Base-by-base conservation (phyloP, 1,139 yeast genomes). In the Candida frijolesensis region DNA sequence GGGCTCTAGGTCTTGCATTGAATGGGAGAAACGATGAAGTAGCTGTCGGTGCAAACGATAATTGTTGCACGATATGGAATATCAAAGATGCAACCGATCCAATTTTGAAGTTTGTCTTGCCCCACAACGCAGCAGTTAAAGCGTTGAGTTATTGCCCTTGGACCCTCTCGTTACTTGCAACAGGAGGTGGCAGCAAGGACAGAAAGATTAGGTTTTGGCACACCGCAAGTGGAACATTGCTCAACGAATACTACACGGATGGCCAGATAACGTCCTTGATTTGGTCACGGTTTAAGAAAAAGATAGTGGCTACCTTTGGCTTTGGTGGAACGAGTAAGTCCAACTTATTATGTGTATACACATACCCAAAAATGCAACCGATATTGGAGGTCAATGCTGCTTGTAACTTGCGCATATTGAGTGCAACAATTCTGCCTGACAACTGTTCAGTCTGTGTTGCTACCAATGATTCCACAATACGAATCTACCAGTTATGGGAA, bases 251-350 rank as follows among this genome's bases (percentile, higher is more conserved):
- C 43, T 70, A 75, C 47, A 85, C 95, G 0, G 75, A 77, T 25
- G 86, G 89, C 0, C 98, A 92, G 63, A 78, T 92, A 7, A 90
- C 97, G 0, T 81, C 94, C 0, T 66, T 92, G 29, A 72, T 80
- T 15, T 92, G 98, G 98, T 86, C 94, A 1, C 68, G 66, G 30
- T 74, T 74, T 45, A 74, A 75, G 51, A 80, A 79, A 54, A 89
- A 90, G 60, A 68, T 91, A 5, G 83, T 81, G 10, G 95, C 87
- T 0, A 87, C 96, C 0, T 90, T 84, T 70, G 97, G 97, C 0
- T 89, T 84, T 63, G 85, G 90, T 3, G 82, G 80, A 47, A 81
- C 79, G 48, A 62, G 70, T 1, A 69, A 71, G 15, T 81, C 84
- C 7, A 59, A 72, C 18, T 64, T 83, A 41, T 60, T 87, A 14